A percentile compares a stretch with the other conserved stretches of the same genome.
phyloP scores from a whole-genome alignment of 768 basidiomycete species.

The Termitomyces eurrhizus region DNA sequence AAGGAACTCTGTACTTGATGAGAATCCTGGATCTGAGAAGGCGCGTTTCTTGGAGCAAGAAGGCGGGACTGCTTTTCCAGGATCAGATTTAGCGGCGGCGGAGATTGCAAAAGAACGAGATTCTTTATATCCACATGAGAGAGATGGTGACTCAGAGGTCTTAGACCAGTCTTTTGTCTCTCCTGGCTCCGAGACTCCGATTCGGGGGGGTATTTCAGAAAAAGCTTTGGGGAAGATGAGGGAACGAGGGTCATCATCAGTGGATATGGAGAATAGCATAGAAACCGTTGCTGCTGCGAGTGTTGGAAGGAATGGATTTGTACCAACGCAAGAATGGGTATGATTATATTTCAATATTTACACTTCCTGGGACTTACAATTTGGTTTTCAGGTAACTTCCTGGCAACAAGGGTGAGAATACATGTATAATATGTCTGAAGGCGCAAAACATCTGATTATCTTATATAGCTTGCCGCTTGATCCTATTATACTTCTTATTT shows the following conservation, averaged over 20 bases:
- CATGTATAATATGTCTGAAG: background rate
- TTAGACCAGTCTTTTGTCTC: conserved; percentile 37
- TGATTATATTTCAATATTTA: conserved; percentile 14
- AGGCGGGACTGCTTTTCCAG: conserved; percentile 24
- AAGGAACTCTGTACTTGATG: conserved; percentile 29
- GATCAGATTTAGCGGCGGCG: conserved; percentile 19
- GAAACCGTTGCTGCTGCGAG: conserved; percentile 65
- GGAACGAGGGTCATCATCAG: conserved; percentile 57
- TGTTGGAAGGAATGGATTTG: conserved; percentile 86
- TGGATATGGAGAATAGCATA: conserved; percentile 48
- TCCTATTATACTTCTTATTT: conserved; percentile 80
- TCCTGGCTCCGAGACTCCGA: conserved; percentile 37
- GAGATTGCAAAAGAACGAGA: conserved; percentile 12
- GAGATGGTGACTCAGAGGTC: conserved; percentile 27
- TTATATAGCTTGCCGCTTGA: conserved; percentile 77
- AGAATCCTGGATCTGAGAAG: conserved; percentile 58
- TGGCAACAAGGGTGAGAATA: conserved; percentile 88
- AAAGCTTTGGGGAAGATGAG: conserved; percentile 92
- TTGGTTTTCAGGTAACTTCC: conserved; percentile 61
- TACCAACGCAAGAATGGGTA: conserved; percentile 98
- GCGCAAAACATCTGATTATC: background rate
- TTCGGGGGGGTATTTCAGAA: conserved; percentile 53
- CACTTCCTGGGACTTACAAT: background rate
- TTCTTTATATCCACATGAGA: conserved; percentile 15
- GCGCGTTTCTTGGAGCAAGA: conserved; percentile 59